phyloP scores from a whole-genome alignment of 768 basidiomycete genomes.

The Hygrophorus pudorinus region DNA sequence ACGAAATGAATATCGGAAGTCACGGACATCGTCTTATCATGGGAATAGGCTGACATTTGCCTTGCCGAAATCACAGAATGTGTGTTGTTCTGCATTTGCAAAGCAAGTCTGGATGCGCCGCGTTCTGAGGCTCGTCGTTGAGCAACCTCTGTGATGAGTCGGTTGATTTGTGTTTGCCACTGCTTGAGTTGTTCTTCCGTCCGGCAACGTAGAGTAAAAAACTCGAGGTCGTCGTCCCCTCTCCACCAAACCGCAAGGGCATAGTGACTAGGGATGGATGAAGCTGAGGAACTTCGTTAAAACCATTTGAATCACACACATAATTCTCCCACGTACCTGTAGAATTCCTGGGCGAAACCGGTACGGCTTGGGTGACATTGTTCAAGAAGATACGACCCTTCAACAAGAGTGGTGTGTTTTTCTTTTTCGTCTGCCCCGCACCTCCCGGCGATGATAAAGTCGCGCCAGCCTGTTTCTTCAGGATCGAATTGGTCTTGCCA shows the following conservation, averaged over 20 bases:
- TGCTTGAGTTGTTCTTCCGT: slow-evolving; percentile 86
- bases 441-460: slow-evolving; percentile 39
- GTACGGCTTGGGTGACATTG: slow-evolving; percentile 80
- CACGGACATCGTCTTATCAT: slow-evolving; percentile 27
- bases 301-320: not conserved
- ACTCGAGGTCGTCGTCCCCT: slow-evolving; percentile 88
- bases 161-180: slow-evolving; percentile 87
- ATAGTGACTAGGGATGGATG: slow-evolving; percentile 47
- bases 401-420: slow-evolving; percentile 72
- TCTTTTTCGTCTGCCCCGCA: slow-evolving; percentile 53
- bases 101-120: slow-evolving; percentile 42
- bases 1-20: slow-evolving; percentile 10
- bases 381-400: slow-evolving; percentile 97
- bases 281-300: slow-evolving; percentile 23
- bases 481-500: slow-evolving; percentile 77
- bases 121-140: slow-evolving; percentile 61
- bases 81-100: slow-evolving; percentile 33
- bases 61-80: slow-evolving; percentile 26
- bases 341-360: slow-evolving; percentile 45
- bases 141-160: slow-evolving; percentile 73
- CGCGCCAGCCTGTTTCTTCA: slow-evolving; percentile 69
- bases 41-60: slow-evolving; percentile 23
- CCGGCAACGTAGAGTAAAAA: slow-evolving; percentile 88
- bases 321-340: slow-evolving; percentile 37
- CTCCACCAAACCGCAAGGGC: slow-evolving; percentile 91